These are phyloP conservation scores for Mycocalia duriaeana DNA, from an alignment of 1,284 basidiomycete species.

Conservation along the genomic window DNA sequence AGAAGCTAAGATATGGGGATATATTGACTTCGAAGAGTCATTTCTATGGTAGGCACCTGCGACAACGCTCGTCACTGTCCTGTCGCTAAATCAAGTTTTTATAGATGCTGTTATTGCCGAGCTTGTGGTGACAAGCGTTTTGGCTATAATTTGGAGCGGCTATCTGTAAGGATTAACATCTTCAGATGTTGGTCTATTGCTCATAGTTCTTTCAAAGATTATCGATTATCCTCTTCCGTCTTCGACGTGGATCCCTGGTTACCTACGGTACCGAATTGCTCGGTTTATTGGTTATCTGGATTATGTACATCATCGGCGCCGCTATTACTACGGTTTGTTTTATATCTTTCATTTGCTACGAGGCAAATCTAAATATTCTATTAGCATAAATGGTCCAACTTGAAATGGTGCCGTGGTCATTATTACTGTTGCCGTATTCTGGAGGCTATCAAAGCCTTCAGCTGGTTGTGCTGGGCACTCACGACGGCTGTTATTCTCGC, in stretches of 20 bases:
- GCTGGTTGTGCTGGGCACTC: constrained; percentile 27
- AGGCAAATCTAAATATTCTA: not conserved
- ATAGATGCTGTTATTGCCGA: constrained; percentile 31
- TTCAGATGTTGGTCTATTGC: constrained; percentile 10
- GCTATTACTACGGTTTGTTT: constrained; percentile 30
- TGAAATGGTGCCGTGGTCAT: constrained; percentile 22
- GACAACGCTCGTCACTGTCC: too few relatives aligned
- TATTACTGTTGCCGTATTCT: constrained; percentile 26
- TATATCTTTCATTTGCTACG: not conserved
- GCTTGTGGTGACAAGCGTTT: constrained; percentile 26
- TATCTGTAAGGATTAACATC: constrained; percentile 23
- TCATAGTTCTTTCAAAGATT: not conserved
- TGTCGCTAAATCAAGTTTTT: not conserved
- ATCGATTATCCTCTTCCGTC: constrained; percentile 16
- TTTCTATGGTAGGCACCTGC: constrained; percentile 26
- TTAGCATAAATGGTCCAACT: constrained; percentile 21
- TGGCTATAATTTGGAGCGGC: constrained; percentile 26
- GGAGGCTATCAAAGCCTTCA: constrained; percentile 28
- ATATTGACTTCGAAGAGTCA: constrained; percentile 15
- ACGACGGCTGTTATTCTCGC: constrained; percentile 20
- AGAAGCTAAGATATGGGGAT: constrained; percentile 14
- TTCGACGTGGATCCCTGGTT: constrained; percentile 14
- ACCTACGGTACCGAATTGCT: constrained; percentile 21
- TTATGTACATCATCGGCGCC: constrained; percentile 33
- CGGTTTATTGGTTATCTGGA: constrained; percentile 25